These are phyloP conservation scores for Rhizopus delemar DNA, from an alignment of 371 early-diverging fungal genomes.

Conservation along the genomic window DNA sequence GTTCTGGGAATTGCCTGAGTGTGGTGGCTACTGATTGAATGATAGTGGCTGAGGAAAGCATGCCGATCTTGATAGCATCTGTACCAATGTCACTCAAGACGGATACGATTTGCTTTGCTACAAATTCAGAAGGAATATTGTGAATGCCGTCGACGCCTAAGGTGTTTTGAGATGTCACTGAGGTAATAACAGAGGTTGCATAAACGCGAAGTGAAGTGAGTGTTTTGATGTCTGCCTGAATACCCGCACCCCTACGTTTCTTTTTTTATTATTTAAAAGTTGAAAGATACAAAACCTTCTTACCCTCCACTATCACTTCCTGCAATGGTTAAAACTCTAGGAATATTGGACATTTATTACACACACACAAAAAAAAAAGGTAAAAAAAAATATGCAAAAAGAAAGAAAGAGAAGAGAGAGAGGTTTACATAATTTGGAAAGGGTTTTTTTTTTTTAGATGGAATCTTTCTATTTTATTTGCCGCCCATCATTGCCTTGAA, in stretches of 20 bases:
- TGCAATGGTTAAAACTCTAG: constrained; percentile 60
- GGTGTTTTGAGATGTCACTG: constrained; percentile 85
- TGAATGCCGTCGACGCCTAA: constrained; percentile 72
- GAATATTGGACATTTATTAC: constrained; percentile 12
- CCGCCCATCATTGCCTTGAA: constrained; percentile 67
- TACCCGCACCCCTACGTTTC: constrained; percentile 65
- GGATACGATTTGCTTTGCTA: constrained; percentile 68
- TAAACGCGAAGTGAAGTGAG: constrained; percentile 72
- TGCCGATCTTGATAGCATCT: constrained; percentile 80
- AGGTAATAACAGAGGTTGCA: constrained; percentile 76
- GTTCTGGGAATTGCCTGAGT: constrained; percentile 40
- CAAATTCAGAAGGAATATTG: constrained; percentile 63
- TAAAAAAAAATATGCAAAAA: neutral
- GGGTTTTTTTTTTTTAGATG: constrained; percentile 1
- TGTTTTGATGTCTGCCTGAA: constrained; percentile 90
- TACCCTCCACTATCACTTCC: constrained; percentile 70
- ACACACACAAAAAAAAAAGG: too few species aligned
- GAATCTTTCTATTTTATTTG: constrained; percentile 10
- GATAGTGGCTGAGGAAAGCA: constrained; percentile 71
- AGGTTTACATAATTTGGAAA: neutral
- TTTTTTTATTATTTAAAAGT: constrained; percentile 4
- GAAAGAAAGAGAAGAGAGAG: neutral
- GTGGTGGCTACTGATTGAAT: constrained; percentile 56
- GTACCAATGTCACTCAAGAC: constrained; percentile 80
- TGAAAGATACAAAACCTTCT: neutral